These are phyloP conservation scores for Alternaria sp. DNA, from an alignment of 2,329 filamentous ascomycete species.

Conservation along the genomic window DNA sequence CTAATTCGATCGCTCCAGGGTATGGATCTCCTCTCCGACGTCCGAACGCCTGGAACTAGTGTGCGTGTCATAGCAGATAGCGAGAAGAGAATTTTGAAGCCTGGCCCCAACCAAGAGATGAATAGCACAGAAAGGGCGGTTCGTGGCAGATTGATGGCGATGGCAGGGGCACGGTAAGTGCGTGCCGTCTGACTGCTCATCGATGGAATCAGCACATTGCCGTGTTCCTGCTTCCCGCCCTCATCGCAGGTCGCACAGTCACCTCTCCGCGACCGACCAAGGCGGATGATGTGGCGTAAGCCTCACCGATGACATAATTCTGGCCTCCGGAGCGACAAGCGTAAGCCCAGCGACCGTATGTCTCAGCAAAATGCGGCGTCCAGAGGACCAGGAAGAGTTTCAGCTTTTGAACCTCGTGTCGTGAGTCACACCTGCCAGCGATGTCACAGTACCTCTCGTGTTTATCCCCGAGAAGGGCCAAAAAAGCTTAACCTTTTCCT, in stretches of 20 bases:
- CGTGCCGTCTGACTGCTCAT: slow-evolving; percentile 1
- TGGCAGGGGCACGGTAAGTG: neutral
- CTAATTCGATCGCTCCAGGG: slow-evolving; percentile 7
- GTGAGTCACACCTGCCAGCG: neutral
- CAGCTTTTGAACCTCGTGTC: neutral
- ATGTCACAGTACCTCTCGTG: neutral
- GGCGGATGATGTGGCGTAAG: neutral
- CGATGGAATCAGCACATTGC: neutral
- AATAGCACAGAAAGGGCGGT: neutral
- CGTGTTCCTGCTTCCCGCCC: neutral
- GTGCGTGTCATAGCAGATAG: slow-evolving; percentile 3
- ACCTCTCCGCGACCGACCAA: neutral
- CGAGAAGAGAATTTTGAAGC: neutral
- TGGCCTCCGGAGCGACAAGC: neutral
- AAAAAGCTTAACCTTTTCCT: neutral
- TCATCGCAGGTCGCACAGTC: neutral
- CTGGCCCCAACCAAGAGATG: neutral
- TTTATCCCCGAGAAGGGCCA: neutral
- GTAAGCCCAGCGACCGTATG: neutral
- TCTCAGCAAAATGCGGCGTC: neutral
- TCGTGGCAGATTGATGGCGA: neutral
- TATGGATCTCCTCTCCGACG: slow-evolving; percentile 16
- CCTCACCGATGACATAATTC: neutral
- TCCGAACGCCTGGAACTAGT: slow-evolving; percentile 2
- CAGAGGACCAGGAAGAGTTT: neutral